These are phyloP conservation scores for Penicillium cataractarum DNA, from an alignment of 495 filamentous ascomycete genomes.

Conservation along the genomic window DNA sequence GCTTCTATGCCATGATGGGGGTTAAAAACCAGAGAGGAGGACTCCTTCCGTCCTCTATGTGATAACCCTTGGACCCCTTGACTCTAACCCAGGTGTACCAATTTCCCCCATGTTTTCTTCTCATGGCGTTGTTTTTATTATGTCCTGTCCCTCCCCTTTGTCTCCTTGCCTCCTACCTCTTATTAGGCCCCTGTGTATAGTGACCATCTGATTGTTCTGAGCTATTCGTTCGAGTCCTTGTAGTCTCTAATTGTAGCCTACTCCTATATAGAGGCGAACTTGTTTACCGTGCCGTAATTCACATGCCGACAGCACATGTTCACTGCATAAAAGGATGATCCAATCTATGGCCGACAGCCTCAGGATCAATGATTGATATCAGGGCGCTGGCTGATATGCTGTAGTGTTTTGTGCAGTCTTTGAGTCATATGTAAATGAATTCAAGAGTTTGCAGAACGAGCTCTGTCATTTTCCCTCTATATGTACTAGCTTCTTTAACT, in stretches of 20 bases:
- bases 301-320: neutral
- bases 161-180: conserved; percentile 28
- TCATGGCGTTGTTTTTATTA: conserved; percentile 41
- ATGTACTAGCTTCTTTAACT: too few species aligned
- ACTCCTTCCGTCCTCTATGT: conserved; percentile 20
- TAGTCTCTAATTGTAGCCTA: neutral
- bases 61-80: conserved; percentile 28
- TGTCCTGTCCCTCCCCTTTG: conserved; percentile 32
- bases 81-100: conserved; percentile 32
- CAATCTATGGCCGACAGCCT: too few species aligned
- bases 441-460: neutral
- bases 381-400: too few species aligned
- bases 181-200: conserved; percentile 40
- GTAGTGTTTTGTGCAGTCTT: too few species aligned
- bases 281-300: neutral
- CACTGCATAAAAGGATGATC: neutral
- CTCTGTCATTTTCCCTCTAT: neutral
- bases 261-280: neutral
- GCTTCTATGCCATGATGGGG: conserved; percentile 21
- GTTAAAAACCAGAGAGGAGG: conserved; percentile 22
- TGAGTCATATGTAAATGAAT: too few species aligned
- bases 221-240: conserved; percentile 7
- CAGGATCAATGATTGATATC: too few species aligned
- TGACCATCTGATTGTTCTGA: conserved; percentile 35
- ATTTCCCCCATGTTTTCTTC: conserved; percentile 35